Evolutionary conservation across 1,139 yeast species (phyloP).

Genomic region (Pichia sp.): DNA sequence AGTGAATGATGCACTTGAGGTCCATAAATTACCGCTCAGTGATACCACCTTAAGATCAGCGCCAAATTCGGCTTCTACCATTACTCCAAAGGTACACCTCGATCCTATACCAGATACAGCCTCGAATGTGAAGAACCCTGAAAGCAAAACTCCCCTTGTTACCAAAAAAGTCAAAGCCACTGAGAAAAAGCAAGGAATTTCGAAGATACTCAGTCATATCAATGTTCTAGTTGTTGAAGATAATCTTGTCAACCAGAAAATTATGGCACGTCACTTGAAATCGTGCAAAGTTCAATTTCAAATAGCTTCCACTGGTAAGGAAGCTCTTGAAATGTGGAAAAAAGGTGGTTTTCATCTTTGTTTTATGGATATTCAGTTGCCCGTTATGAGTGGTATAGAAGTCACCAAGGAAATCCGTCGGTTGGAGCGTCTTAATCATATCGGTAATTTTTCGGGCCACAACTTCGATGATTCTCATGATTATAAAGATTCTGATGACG

Average conservation of each 20-base stretch:
- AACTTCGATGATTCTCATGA: background rate
- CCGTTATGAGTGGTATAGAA: slow-evolving; percentile 89
- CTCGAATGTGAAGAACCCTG: background rate
- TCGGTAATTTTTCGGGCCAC: slow-evolving; percentile 50
- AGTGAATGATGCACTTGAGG: background rate
- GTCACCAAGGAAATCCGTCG: slow-evolving; percentile 87
- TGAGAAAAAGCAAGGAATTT: slow-evolving; percentile 34
- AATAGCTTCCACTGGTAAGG: slow-evolving; percentile 87
- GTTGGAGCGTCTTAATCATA: slow-evolving; percentile 72
- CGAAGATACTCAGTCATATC: slow-evolving; percentile 67
- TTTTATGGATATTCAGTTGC: slow-evolving; percentile 91
- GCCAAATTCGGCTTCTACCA: slow-evolving; percentile 10
- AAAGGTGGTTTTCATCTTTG: slow-evolving; percentile 89
- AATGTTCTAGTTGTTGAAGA: slow-evolving; percentile 94
- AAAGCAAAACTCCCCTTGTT: background rate
- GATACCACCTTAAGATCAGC: slow-evolving; percentile 1
- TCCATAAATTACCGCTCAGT: background rate
- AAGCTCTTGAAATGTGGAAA: slow-evolving; percentile 89
- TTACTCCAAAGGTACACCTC: slow-evolving; percentile 2
- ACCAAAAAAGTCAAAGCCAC: slow-evolving; percentile 8
- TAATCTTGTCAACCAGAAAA: slow-evolving; percentile 89
- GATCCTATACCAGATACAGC: background rate
- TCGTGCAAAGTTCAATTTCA: slow-evolving; percentile 81
- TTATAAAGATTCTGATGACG: slow-evolving; percentile 37
- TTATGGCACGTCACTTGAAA: slow-evolving; percentile 85